Evolutionary conservation across 1,284 basidiomycete species (phyloP), one percentile per base, ranked within the genome.

Genomic region (Pseudozyma tsukubaensis): DNA sequence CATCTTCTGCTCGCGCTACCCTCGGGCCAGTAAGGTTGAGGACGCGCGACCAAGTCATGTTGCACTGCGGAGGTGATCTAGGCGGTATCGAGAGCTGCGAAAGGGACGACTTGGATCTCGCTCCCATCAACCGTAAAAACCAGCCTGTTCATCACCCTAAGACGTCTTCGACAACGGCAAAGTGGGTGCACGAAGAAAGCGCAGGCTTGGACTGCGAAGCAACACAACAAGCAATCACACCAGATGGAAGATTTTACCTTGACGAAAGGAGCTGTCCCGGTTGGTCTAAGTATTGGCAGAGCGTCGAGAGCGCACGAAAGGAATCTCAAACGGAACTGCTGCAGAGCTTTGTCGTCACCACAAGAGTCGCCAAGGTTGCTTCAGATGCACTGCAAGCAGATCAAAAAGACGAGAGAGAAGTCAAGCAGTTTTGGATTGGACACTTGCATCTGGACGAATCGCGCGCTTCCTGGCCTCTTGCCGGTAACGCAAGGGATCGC

Each of bases 381-480:
- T 7, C 35, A 4, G 37, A 50, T 39, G 18, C 9, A 29, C 24
- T 29, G 24, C 24, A 29, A 13, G 29, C 34, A 9, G 36, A n/a
- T n/a, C 21, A 32, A 13, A 11, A 53, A 45, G 11, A 47, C 39
- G 34, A 53, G 14, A 19, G 56, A 40, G 53, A 66, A 11, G 3
- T 21, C 11, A 42, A 67, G 24, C 64, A 59, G 4, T 81, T 73
- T 59, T 81, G 79, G 79, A 57, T 79, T 29, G 79, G 63, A 4
- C 72, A 81, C 21, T 42, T 81, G 36, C 55, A 59, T 36, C 54
- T 76, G 11, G 37, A 57, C 7, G 35, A 71, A 24, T 55, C 58
- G 14, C 70, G 79, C 3, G 76, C 76, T 0, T 65, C 53, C 2
- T 81, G 79, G 79, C 79, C 79, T 5, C 60, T 81, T 8, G 73